Conservation (phyloP, 2,329 filamentous ascomycete genomes). For the Aspergillus pseudotamarii region DNA sequence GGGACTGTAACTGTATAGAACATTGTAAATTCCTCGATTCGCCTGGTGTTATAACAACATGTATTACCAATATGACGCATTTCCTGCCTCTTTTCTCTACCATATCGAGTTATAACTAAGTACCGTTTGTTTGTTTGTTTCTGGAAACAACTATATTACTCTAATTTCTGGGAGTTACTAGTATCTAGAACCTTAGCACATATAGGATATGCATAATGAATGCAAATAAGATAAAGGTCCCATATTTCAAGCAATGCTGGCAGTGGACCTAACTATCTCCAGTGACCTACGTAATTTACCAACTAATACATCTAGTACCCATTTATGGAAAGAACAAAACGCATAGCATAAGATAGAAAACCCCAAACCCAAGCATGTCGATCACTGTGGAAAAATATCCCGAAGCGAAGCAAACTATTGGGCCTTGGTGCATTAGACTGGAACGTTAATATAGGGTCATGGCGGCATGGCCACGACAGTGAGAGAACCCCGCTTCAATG, state of each 20-base stretch:
- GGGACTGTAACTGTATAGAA: slow-evolving; percentile 40
- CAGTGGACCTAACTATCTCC: too few relatives aligned
- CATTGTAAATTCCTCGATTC: slow-evolving; percentile 27
- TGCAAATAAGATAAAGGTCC: too few relatives aligned
- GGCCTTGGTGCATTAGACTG: background rate
- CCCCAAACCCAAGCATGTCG: background rate
- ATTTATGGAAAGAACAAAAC: too few relatives aligned
- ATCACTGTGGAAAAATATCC: background rate
- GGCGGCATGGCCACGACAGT: background rate
- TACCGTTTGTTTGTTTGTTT: background rate
- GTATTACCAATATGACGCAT: slow-evolving; percentile 22
- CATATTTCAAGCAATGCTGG: too few relatives aligned
- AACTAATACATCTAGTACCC: too few relatives aligned
- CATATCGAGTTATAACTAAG: background rate
- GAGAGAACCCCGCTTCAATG: background rate
- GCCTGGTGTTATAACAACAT: slow-evolving; percentile 19
- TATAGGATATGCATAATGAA: background rate
- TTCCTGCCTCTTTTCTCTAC: background rate
- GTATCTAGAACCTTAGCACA: background rate
- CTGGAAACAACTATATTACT: background rate
- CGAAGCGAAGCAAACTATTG: background rate
- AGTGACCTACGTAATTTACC: too few relatives aligned
- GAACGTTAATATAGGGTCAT: background rate
- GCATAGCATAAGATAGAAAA: background rate
- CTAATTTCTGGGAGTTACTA: background rate